Conservation (phyloP, 495 filamentous ascomycete genomes). For the Stereocaulon alpinum region DNA sequence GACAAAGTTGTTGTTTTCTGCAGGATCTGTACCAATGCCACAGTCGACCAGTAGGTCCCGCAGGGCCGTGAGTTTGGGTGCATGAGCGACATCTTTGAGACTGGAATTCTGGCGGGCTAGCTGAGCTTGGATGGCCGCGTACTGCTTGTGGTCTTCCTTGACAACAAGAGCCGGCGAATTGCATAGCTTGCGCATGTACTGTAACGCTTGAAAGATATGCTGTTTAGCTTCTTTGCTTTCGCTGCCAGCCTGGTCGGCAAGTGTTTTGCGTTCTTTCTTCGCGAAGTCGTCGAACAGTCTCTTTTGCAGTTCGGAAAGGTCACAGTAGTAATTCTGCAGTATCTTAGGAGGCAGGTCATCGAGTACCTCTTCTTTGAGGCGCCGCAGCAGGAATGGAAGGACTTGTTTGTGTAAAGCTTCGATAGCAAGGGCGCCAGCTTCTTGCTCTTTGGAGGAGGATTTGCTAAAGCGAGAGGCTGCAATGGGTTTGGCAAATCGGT, state of each 20-base stretch:
- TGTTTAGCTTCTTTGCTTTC: constrained; percentile 85
- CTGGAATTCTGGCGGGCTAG: constrained; percentile 61
- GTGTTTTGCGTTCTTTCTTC: constrained; percentile 77
- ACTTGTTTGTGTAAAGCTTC: constrained; percentile 98
- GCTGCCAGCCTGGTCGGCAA: constrained; percentile 65
- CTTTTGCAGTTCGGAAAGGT: constrained; percentile 89
- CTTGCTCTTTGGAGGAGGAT: constrained; percentile 95
- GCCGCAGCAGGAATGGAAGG: constrained; percentile 88
- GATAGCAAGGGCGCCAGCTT: constrained; percentile 89
- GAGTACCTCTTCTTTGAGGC: constrained; percentile 94
- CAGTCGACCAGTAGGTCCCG: constrained; percentile 88
- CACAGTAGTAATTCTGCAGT: constrained; percentile 98
- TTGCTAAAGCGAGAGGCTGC: constrained; percentile 90
- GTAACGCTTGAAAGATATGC: constrained; percentile 97
- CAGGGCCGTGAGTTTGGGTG: constrained; percentile 83
- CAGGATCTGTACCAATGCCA: constrained; percentile 67
- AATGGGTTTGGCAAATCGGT: constrained; percentile 95
- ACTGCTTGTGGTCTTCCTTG: constrained; percentile 86
- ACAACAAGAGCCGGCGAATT: constrained; percentile 94
- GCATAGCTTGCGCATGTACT: constrained; percentile 98
- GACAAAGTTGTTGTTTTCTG: constrained; percentile 61
- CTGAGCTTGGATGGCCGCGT: constrained; percentile 67
- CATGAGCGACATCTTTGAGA: constrained; percentile 76
- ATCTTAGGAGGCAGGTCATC: constrained; percentile 97
- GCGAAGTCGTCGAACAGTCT: constrained; percentile 93